Percentiles rank a stretch among this genome's conserved stretches.
phyloP scores from a whole-genome alignment of 805 yeast genomes.

The Hanseniaspora singularis region DNA sequence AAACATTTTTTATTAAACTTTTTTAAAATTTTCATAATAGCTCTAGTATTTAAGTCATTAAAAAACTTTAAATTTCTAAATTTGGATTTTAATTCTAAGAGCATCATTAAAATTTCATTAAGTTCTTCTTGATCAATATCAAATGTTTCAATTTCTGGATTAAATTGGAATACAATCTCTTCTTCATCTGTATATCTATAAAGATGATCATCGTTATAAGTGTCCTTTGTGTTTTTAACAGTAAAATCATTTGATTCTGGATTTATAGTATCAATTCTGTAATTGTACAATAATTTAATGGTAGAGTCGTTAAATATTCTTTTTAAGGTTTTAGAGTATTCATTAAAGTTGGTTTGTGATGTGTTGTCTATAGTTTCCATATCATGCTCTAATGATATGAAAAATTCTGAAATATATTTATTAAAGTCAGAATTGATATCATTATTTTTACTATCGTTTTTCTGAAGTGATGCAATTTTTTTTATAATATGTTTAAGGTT shows the following conservation, averaged over 20 bases:
- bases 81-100: conserved; percentile 63
- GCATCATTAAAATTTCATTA: conserved; percentile 52
- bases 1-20: conserved; percentile 79
- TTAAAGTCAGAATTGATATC: conserved; percentile 35
- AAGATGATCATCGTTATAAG: background rate
- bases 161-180: too few species aligned
- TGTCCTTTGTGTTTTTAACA: too few species aligned
- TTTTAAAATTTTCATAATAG: conserved; percentile 76
- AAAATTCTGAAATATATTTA: conserved; percentile 49
- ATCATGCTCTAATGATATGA: conserved; percentile 66
- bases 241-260: too few species aligned
- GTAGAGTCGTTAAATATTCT: conserved; percentile 28
- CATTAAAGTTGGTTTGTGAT: conserved; percentile 58
- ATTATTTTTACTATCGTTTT: conserved; percentile 23
- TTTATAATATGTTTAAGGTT: conserved; percentile 70
- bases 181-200: background rate
- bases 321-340: conserved; percentile 58
- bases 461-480: conserved; percentile 39
- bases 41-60: conserved; percentile 84
- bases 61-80: conserved; percentile 84
- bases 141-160: conserved; percentile 27
- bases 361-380: conserved; percentile 72
- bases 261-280: conserved; percentile 13
- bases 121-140: conserved; percentile 32
- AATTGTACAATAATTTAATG: conserved; percentile 1